phyloP scores from a whole-genome alignment of 257 asterid species.

The Lavandula angustifolia region DNA sequence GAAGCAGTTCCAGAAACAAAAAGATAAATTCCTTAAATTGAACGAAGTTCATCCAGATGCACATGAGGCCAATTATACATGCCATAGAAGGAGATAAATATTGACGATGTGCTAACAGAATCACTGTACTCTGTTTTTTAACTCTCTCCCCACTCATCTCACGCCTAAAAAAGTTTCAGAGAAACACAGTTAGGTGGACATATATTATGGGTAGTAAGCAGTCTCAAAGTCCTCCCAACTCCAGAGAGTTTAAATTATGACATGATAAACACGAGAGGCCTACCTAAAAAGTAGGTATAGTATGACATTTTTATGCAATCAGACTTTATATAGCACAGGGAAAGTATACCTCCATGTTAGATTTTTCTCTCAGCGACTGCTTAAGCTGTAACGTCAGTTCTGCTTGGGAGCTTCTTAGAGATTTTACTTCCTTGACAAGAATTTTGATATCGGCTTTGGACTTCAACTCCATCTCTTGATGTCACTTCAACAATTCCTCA shows the following conservation, averaged over 20 bases:
- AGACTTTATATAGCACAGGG: constrained; percentile 25
- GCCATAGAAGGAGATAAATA: constrained; percentile 24
- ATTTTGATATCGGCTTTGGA: constrained; percentile 85
- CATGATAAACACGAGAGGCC: neutral
- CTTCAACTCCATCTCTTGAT: constrained; percentile 74
- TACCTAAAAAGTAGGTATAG: neutral
- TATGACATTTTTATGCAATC: constrained; percentile 9
- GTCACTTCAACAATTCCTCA: constrained; percentile 61
- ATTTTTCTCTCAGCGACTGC: constrained; percentile 55
- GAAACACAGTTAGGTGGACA: constrained; percentile 6
- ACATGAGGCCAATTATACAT: constrained; percentile 27
- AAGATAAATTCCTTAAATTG: constrained; percentile 7
- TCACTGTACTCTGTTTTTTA: neutral
- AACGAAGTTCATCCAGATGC: constrained; percentile 15
- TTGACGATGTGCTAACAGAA: neutral
- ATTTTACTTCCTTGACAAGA: constrained; percentile 89
- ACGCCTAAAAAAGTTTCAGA: constrained; percentile 7
- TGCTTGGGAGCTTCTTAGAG: constrained; percentile 76
- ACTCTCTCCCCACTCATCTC: constrained; percentile 11
- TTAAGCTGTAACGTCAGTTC: constrained; percentile 66
- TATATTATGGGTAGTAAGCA: constrained; percentile 1
- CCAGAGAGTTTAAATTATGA: neutral
- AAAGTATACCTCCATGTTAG: constrained; percentile 62
- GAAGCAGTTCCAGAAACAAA: constrained; percentile 29
- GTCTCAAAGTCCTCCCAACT: neutral